phyloP scores from a whole-genome alignment of 2,329 filamentous ascomycete genomes.

The Hyphodiscus sp. region DNA sequence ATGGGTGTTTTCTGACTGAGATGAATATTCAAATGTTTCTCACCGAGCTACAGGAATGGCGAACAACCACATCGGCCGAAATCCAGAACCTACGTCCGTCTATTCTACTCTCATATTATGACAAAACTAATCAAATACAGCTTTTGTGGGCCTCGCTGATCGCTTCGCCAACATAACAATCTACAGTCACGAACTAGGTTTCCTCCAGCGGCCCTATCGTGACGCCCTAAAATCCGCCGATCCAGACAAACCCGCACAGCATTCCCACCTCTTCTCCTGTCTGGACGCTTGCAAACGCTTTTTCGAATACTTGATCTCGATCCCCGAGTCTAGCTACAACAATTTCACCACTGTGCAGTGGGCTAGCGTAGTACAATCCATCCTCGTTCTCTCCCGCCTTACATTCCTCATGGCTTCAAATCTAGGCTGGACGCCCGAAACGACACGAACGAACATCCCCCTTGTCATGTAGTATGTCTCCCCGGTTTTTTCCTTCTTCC shows the following conservation, averaged over 20 bases:
- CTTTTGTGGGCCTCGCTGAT: conserved; percentile 13
- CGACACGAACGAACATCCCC: conserved; percentile 20
- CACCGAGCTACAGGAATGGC: conserved; percentile 22
- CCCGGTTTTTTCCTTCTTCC: too few species aligned
- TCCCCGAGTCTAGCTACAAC: conserved; percentile 15
- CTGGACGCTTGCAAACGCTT: conserved; percentile 17
- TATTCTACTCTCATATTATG: not conserved
- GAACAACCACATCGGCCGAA: conserved; percentile 8
- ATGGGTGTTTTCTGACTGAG: conserved; percentile 8
- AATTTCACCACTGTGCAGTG: conserved; percentile 21
- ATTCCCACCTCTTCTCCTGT: conserved; percentile 14
- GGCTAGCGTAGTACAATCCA: conserved; percentile 15
- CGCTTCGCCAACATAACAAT: conserved; percentile 14
- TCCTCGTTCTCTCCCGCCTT: conserved; percentile 20
- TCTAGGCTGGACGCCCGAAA: conserved; percentile 19
- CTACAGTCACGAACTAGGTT: conserved; percentile 22
- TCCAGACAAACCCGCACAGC: conserved; percentile 1
- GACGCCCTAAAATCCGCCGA: conserved; percentile 3
- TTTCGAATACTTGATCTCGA: conserved; percentile 23
- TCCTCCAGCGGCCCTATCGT: conserved; percentile 20
- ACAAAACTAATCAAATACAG: conserved; percentile 7
- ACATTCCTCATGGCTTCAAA: conserved; percentile 24
- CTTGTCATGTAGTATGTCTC: conserved; percentile 19
- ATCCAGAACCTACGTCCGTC: conserved; percentile 16
- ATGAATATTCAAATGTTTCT: conserved; percentile 22